Evolutionary conservation across 139 green algal genomes (phyloP), one percentile per base, ranked within the genome.

Genomic region (Mesostigma viride): DNA sequence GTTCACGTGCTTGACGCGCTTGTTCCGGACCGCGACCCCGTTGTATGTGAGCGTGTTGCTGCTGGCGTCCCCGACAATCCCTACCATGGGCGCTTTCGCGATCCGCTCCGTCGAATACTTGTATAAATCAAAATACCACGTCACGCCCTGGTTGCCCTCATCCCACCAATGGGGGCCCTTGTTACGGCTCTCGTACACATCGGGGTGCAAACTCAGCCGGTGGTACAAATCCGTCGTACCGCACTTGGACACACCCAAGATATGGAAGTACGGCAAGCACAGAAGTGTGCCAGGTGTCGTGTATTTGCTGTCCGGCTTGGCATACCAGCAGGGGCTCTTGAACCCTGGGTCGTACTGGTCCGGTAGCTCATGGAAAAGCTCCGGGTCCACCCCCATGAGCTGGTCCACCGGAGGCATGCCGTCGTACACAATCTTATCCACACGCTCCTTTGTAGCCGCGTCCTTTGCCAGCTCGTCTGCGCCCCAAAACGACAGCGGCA

Each of bases 161-260:
- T 53, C 40, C 14, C 14, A 53, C 40, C 40, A 53, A 17, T 53
- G 40, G 14, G 40, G 40, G 14, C 40, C 40, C 51, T 61, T 61
- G 51, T 61, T 61, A 5, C 8, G 8, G 24, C 5, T 34, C 14
- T 61, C 51, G 24, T 61, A 61, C 8, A 61, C 20, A 26, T 61
- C 51, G 20, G 51, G 51, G 51, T 61, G 51, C 51, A 26, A 11
- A 14, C 11, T 61, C n/a, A 61, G 11, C 14, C 51, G 51, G 24
- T 26, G 11, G 51, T 61, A 61, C 51, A 61, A 6, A 61, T 61
- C 51, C n/a, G 51, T 61, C 24, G 51, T 61, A 5, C 51, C 51
- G 24, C 51, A 61, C 51, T 61, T 61, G 51, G 51, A 61, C 20
- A 61, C 51, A 5, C 51, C 51, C n/a, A 61, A 14, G 51, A 61